phyloP scores from a whole-genome alignment of 176 grass and related monocot genomes.

The Zea mays region Zm-B73-REFERENCE-NAM-5.0 NC_050104.1:94723001-94723500 shows the following conservation, averaged over 20 bases:
- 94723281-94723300: not conserved
- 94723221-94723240: not conserved
- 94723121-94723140: slow-evolving; percentile 12
- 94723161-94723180: not conserved
- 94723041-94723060: not conserved
- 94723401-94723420: too few species aligned
- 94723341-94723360: too few species aligned
- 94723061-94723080: not conserved
- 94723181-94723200: not conserved
- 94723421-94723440: too few species aligned
- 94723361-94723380: too few species aligned
- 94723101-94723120: not conserved
- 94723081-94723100: not conserved
- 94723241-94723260: not conserved
- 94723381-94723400: too few species aligned
- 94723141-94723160: not conserved
- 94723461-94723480: too few species aligned
- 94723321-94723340: too few species aligned
- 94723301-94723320: slow-evolving; percentile 10
- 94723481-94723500: too few species aligned
- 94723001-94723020: not conserved
- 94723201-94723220: slow-evolving; percentile 8
- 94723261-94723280: not conserved
- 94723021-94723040: not conserved
- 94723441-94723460: too few species aligned